Conservation (phyloP, 2,329 filamentous ascomycete species). For the Dactylellina leptospora region DNA sequence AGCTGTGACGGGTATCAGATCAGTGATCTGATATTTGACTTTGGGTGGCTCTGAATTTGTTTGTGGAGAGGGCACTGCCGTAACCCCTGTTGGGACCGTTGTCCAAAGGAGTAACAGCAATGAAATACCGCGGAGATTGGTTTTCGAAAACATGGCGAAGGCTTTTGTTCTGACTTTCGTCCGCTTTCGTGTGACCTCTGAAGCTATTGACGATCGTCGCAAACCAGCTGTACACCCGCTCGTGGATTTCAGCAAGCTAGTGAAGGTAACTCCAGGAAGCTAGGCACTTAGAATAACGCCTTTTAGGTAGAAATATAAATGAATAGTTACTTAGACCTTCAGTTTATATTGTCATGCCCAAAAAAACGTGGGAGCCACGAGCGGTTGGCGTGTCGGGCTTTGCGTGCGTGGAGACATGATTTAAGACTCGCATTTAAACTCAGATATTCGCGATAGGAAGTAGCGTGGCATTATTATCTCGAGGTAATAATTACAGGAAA, state of each 20-base stretch:
- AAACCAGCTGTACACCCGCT: no score
- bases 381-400: slow-evolving; percentile 10
- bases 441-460: slow-evolving; percentile 10
- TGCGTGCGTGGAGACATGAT: slow-evolving; percentile 1
- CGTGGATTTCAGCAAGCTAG: no score
- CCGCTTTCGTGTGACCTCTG: background rate
- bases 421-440: slow-evolving; percentile 49
- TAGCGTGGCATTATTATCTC: slow-evolving; percentile 10
- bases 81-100: background rate
- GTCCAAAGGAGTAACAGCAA: no score
- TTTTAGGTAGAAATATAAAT: background rate
- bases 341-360: slow-evolving; percentile 19
- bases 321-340: background rate
- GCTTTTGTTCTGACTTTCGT: background rate
- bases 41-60: slow-evolving; percentile 6
- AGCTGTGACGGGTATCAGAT: slow-evolving; percentile 16
- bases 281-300: no score
- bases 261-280: no score
- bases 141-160: background rate
- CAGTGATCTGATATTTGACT: slow-evolving; percentile 13
- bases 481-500: slow-evolving; percentile 20
- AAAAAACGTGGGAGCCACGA: slow-evolving; percentile 13
- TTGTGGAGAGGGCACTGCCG: slow-evolving; percentile 11
- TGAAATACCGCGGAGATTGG: background rate
- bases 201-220: background rate